Conservation (phyloP, 371 early-diverging fungal species). For the Mucor lusitanicus region DNA sequence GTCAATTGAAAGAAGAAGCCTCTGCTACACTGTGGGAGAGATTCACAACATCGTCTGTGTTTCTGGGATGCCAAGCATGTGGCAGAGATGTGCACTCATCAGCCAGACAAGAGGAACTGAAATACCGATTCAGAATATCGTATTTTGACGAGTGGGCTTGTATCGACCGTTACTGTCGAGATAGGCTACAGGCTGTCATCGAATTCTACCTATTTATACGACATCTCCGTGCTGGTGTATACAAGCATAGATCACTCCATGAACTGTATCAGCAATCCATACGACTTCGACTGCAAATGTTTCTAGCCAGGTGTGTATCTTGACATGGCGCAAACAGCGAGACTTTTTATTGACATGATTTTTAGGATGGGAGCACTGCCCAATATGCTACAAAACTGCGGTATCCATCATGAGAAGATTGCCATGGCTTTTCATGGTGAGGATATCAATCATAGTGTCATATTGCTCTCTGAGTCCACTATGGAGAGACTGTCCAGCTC, state of each 20-base stretch:
- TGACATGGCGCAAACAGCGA: background rate
- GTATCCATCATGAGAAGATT: constrained; percentile 20
- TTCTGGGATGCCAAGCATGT: constrained; percentile 44
- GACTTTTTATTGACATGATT: background rate
- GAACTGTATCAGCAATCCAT: constrained; percentile 70
- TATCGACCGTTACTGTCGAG: constrained; percentile 77
- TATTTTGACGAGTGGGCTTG: constrained; percentile 75
- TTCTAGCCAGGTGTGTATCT: constrained; percentile 31
- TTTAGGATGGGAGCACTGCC: constrained; percentile 42
- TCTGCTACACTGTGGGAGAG: constrained; percentile 55
- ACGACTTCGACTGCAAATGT: constrained; percentile 71
- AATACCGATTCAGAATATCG: constrained; percentile 71
- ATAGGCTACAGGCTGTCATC: constrained; percentile 73
- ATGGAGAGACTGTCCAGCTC: constrained; percentile 26
- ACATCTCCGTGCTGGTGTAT: constrained; percentile 71
- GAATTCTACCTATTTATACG: constrained; percentile 82
- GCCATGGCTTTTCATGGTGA: constrained; percentile 29
- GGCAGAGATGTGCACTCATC: constrained; percentile 30
- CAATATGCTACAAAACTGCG: constrained; percentile 24
- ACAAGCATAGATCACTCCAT: constrained; percentile 61
- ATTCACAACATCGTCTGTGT: constrained; percentile 42
- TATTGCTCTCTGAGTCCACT: constrained; percentile 9
- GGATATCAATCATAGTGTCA: constrained; percentile 8
- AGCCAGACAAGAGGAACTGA: constrained; percentile 51
- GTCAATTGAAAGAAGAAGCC: constrained; percentile 29